Evolutionary conservation across 1,284 basidiomycete genomes (phyloP), one percentile per base, ranked within the genome.

Genomic region (Boletus chippewaensis): DNA sequence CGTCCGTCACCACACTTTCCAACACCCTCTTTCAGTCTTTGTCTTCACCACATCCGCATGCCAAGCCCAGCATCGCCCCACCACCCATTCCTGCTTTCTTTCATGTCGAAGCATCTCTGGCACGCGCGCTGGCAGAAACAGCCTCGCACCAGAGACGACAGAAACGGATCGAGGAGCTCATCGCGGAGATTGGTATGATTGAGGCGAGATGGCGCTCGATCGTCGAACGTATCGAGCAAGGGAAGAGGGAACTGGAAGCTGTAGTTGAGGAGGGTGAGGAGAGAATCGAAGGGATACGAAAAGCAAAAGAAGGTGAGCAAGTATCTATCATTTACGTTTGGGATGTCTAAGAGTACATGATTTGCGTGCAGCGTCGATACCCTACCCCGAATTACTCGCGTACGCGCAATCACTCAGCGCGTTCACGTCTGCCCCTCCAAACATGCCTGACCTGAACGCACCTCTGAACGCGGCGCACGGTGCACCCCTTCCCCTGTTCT

Each of bases 351-450:
- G 16, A 10, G 35, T 32, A 45, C 48, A 51, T 15, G 56, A 12
- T 51, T 29, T 56, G 26, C 50, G 10, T 18, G 11, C 16, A 90
- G 87, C 79, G 18, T 74, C 87, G 13, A 81, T 90, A 54, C 84
- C 86, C 5, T 89, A 89, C 61, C 84, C 85, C 3, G 86, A 89
- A 62, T 72, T 91, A 15, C 74, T 91, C 51, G 78, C 83, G 3
- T 91, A 90, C 63, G 87, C 87, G 2, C 84, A 89, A 61, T 86
- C 82, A 56, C 72, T 91, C 44, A 87, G 85, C 56, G 78, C 84
- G 15, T 90, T 90, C 67, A 88, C 87, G 5, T 89, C 87, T 35
- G 87, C 87, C 10, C 87, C 88, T 6, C 87, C 87, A 12, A 87
- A 87, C 62, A 85, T 88, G 79, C 84, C 86, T 28, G 84, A 89